Conservation (phyloP, 306 rosid species). For the Gleditsia sinensis region DNA sequence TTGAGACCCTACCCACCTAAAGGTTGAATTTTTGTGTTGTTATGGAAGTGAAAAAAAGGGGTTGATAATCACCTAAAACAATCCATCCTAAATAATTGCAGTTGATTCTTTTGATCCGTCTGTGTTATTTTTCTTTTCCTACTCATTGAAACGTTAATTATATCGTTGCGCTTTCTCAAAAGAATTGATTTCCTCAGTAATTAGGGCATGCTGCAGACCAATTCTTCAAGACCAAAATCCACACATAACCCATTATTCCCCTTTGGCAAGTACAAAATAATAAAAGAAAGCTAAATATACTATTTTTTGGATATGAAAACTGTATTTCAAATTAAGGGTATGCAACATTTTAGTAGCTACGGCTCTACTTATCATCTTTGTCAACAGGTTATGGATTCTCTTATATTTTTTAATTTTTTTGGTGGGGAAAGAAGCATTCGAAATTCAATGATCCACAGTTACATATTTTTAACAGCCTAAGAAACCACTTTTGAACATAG, state of each 20-base stretch:
- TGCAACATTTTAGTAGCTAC: not conserved
- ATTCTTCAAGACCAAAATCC: not conserved
- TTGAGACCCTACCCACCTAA: not conserved
- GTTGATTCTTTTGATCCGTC: not conserved
- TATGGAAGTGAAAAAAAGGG: not conserved
- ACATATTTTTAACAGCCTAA: not conserved
- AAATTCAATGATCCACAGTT: conserved; percentile 29
- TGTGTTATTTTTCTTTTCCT: conserved; percentile 7
- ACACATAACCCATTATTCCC: not conserved
- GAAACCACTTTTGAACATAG: conserved; percentile 4
- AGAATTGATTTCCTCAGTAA: not conserved
- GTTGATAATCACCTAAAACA: not conserved
- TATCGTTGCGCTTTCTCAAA: not conserved
- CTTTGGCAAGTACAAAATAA: not conserved
- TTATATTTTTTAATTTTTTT: not conserved
- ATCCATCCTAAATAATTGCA: conserved; percentile 15
- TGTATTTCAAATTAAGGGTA: conserved; percentile 11
- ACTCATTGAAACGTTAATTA: not conserved
- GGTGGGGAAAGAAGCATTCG: conserved; percentile 25
- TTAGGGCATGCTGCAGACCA: too few relatives aligned
- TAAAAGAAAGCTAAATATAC: not conserved
- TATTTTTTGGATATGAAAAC: not conserved
- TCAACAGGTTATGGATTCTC: not conserved
- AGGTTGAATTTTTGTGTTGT: not conserved
- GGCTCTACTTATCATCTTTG: not conserved